These are phyloP conservation scores for Boletus speciosus DNA, from an alignment of 768 basidiomycete species.

Conservation along the genomic window DNA sequence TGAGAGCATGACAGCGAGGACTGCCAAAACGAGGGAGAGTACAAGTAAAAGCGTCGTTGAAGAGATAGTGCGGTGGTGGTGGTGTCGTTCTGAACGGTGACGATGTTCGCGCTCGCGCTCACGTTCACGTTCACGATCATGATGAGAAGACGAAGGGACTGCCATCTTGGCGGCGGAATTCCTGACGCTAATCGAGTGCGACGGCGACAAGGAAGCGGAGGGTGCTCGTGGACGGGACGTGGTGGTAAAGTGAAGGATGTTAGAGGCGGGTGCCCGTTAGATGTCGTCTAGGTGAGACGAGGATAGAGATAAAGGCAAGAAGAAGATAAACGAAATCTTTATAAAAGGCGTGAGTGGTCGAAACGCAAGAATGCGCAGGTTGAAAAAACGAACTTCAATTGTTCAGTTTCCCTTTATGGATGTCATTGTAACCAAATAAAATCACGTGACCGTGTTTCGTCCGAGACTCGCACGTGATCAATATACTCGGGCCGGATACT, in stretches of 20 bases:
- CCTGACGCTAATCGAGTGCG: constrained; percentile 57
- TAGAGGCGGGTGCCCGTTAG: not conserved
- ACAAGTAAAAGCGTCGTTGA: constrained; percentile 86
- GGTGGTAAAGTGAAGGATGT: constrained; percentile 35
- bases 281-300: constrained; percentile 21
- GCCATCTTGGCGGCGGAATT: constrained; percentile 59
- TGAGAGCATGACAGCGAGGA: constrained; percentile 88
- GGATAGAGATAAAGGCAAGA: constrained; percentile 8
- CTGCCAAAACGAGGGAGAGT: constrained; percentile 79
- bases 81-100: constrained; percentile 61
- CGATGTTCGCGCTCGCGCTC: constrained; percentile 51
- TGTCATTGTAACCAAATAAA: constrained; percentile 28
- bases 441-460: constrained; percentile 31
- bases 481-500: not conserved
- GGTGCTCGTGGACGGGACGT: constrained; percentile 67
- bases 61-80: constrained; percentile 82
- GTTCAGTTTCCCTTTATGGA: constrained; percentile 25
- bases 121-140: constrained; percentile 53
- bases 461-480: constrained; percentile 11
- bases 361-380: constrained; percentile 17
- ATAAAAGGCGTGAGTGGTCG: constrained; percentile 1
- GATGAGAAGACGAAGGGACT: constrained; percentile 80
- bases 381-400: constrained; percentile 30
- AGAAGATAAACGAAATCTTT: constrained; percentile 13
- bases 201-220: constrained; percentile 75